Base-by-base conservation (phyloP, 2,329 filamentous ascomycete species). In the Alternaria gansuensis region DNA sequence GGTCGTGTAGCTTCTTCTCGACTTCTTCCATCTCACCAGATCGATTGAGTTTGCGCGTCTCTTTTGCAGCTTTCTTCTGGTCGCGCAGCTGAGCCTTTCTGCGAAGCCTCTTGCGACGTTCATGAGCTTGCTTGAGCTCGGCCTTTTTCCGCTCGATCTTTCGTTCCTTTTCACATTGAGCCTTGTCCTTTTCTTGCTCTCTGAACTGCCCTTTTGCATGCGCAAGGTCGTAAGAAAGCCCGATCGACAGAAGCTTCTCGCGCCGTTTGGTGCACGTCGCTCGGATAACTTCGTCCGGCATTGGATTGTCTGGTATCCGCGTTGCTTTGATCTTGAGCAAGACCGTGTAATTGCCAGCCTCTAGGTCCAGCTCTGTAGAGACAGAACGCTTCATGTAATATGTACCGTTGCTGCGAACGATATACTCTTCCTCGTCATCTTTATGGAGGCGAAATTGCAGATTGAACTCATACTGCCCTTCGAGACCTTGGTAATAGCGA, bases 171-270 rank as follows among this genome's bases (percentile, higher is more conserved):
- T 77, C 76, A 49, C 75, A 68, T 44, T 75, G 77, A 59, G 74
- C 78, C 57, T 78, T 77, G 4, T 80, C 77, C 45, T 76, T 80
- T 55, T 86, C 84, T 56, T 83, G 81, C 37, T 84, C 82, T 4
- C 81, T 65, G 37, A 86, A 79, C 6, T 84, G 81, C 3, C 85
- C 88, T 71, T 90, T 90, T 62, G 85, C 85, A 73, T 91, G 88
- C 0, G 89, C 88, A 5, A 91, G 82, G 64, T 91, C 89, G 61
- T 90, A 91, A 1, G 87, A 87, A 51, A 88, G 81, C 2, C 89
- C 89, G n/a, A 90, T 87, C 10, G 87, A 82, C 1, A 88, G 82
- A 2, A 96, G 83, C 76, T 96, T 96, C 67, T 92, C 90, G 26
- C 91, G 87, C 34, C 81, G 78, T 3, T 80, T 80, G 51, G 86